These are phyloP conservation scores for Fomitopsis pulvina DNA, from an alignment of 768 basidiomycete genomes.

Conservation along the genomic window DNA sequence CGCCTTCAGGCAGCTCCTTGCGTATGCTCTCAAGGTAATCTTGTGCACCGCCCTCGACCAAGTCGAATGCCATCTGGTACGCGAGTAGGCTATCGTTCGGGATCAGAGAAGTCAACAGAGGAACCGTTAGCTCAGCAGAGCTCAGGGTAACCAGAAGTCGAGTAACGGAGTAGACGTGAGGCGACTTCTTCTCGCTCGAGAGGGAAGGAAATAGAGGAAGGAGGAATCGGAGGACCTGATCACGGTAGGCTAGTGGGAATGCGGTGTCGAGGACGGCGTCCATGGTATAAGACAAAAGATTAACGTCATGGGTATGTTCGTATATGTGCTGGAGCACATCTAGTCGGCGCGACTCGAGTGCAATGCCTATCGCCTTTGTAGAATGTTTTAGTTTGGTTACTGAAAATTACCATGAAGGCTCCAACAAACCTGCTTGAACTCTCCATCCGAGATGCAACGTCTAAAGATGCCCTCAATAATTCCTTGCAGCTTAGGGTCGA, in stretches of 20 bases:
- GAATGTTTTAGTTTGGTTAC: constrained; percentile 6
- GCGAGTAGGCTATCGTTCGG: constrained; percentile 70
- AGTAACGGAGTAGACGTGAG: constrained; percentile 75
- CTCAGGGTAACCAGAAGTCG: constrained; percentile 87
- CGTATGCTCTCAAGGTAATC: constrained; percentile 82
- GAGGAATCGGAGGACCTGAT: constrained; percentile 71
- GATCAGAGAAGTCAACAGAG: constrained; percentile 67
- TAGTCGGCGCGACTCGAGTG: constrained; percentile 83
- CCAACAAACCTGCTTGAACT: constrained; percentile 75
- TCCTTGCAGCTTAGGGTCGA: constrained; percentile 72
- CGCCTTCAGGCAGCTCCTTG: constrained; percentile 59
- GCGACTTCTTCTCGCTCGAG: constrained; percentile 62
- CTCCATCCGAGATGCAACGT: constrained; percentile 80
- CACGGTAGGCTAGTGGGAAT: constrained; percentile 79
- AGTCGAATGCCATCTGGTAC: constrained; percentile 93
- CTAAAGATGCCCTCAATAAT: constrained; percentile 89
- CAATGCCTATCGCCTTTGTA: constrained; percentile 85
- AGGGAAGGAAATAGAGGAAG: constrained; percentile 84
- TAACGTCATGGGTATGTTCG: constrained; percentile 63
- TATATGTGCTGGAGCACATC: constrained; percentile 83
- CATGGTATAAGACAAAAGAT: constrained; percentile 85
- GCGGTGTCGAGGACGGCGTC: constrained; percentile 87
- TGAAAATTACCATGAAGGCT: neutral
- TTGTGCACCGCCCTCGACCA: constrained; percentile 90
- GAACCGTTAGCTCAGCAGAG: constrained; percentile 70